Percentiles rank a stretch among this genome's conserved stretches.
phyloP scores from a whole-genome alignment of 1,284 basidiomycete species.

The Heterobasidion annosum region DNA sequence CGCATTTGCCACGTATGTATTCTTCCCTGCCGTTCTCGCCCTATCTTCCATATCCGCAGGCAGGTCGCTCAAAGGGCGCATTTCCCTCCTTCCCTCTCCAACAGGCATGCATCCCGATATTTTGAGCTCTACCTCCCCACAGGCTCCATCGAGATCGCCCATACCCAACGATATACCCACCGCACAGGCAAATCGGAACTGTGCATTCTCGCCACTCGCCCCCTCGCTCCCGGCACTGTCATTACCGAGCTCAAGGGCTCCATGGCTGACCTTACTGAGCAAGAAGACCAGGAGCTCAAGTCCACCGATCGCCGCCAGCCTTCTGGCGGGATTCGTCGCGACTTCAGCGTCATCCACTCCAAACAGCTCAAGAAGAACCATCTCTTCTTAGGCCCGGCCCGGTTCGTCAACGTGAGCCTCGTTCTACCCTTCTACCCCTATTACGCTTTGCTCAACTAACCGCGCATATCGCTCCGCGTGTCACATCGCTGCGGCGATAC shows the following conservation, averaged over 20 bases:
- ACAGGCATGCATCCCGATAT: conserved; percentile 78
- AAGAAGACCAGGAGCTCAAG: conserved; percentile 76
- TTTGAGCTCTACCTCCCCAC: conserved; percentile 75
- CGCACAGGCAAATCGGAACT: conserved; percentile 85
- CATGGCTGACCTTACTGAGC: conserved; percentile 76
- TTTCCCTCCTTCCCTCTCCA: conserved; percentile 14
- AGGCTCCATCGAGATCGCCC: conserved; percentile 80
- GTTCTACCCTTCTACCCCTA: conserved; percentile 5
- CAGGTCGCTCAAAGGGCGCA: conserved; percentile 11
- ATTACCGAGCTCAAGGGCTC: conserved; percentile 81
- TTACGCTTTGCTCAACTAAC: conserved; percentile 6
- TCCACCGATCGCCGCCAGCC: conserved; percentile 50
- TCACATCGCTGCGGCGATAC: neutral
- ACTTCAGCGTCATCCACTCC: conserved; percentile 89
- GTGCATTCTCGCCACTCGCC: conserved; percentile 79
- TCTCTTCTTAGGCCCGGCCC: conserved; percentile 85
- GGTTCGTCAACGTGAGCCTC: conserved; percentile 82
- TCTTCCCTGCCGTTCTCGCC: conserved; percentile 13
- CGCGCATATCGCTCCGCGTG: conserved; percentile 1
- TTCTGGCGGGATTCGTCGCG: conserved; percentile 68
- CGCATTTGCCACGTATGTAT: conserved; percentile 75
- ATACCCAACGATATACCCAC: conserved; percentile 77
- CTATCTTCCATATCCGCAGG: conserved; percentile 15
- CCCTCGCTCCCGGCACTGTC: conserved; percentile 60
- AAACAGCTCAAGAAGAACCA: conserved; percentile 88